Evolutionary conservation across 2,329 filamentous ascomycete species (phyloP).

Genomic region (Colletotrichum salicis): DNA sequence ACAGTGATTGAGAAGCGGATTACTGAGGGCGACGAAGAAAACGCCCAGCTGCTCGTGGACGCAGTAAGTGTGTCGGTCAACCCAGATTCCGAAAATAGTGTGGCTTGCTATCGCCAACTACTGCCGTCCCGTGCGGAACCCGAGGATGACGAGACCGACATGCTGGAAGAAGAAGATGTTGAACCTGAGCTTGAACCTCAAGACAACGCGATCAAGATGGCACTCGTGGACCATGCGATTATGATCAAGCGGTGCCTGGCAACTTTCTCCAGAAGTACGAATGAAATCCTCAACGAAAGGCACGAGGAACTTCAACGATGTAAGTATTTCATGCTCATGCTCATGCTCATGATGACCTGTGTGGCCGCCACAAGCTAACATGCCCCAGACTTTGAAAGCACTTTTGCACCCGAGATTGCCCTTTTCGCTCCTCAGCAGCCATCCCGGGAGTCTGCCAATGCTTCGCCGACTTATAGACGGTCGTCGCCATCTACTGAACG

Average conservation of each 20-base stretch:
- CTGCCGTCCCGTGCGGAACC: slow-evolving; percentile 65
- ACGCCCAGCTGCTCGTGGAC: slow-evolving; percentile 76
- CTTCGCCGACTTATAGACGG: slow-evolving; percentile 59
- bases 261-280: slow-evolving; percentile 72
- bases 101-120: slow-evolving; percentile 81
- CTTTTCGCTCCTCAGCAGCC: slow-evolving; percentile 66
- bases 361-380: slow-evolving; percentile 16
- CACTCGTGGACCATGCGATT: slow-evolving; percentile 88
- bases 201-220: slow-evolving; percentile 84
- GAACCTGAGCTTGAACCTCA: slow-evolving; percentile 67
- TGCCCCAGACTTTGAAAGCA: slow-evolving; percentile 66
- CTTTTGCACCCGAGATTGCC: slow-evolving; percentile 73
- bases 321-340: slow-evolving; percentile 55
- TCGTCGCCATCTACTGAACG: slow-evolving; percentile 58
- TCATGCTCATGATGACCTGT: not conserved
- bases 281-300: slow-evolving; percentile 65
- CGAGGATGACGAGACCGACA: slow-evolving; percentile 46
- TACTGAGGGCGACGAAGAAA: slow-evolving; percentile 76
- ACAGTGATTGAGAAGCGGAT: slow-evolving; percentile 79
- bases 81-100: slow-evolving; percentile 77
- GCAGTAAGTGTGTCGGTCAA: slow-evolving; percentile 82
- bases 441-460: slow-evolving; percentile 52
- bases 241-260: slow-evolving; percentile 85
- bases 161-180: slow-evolving; percentile 54
- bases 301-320: slow-evolving; percentile 71